Conservation (phyloP, 306 rosid species). For the Lathyrus oleraceus region DNA sequence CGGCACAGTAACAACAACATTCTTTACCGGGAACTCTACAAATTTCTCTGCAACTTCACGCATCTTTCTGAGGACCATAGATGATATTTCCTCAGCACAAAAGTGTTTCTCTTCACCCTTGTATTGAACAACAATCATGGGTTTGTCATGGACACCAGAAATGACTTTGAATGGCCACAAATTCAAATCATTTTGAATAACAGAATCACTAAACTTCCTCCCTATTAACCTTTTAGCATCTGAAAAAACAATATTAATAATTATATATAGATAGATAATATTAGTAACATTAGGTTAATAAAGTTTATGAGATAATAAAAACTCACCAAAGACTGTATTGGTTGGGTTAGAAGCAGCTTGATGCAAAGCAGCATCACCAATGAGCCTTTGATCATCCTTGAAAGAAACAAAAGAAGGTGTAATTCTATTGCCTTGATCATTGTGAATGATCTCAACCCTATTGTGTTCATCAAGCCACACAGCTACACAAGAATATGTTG, state of each 20-base stretch:
- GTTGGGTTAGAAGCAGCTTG: too few relatives aligned
- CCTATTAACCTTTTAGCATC: conserved; percentile 66
- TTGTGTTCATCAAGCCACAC: too few relatives aligned
- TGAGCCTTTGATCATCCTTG: too few relatives aligned
- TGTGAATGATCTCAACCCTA: too few relatives aligned
- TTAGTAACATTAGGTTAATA: too few relatives aligned
- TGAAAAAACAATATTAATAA: not conserved
- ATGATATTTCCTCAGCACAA: conserved; percentile 48
- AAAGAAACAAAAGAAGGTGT: too few relatives aligned
- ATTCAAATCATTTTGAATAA: conserved; percentile 29
- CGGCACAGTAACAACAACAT: conserved; percentile 30
- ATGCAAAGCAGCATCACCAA: too few relatives aligned
- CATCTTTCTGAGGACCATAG: conserved; percentile 58
- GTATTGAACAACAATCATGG: conserved; percentile 44
- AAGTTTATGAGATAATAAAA: too few relatives aligned
- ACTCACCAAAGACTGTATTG: too few relatives aligned
- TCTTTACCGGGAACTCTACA: not conserved
- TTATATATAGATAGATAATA: too few relatives aligned
- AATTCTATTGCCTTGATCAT: too few relatives aligned
- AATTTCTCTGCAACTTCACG: conserved; percentile 58
- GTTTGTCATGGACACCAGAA: conserved; percentile 43
- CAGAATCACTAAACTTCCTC: conserved; percentile 37
- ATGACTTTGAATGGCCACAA: conserved; percentile 57
- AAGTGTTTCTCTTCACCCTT: conserved; percentile 39
- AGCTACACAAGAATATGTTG: too few relatives aligned